Conservation (phyloP, 2,329 filamentous ascomycete species). For the Colletotrichum sp. region DNA sequence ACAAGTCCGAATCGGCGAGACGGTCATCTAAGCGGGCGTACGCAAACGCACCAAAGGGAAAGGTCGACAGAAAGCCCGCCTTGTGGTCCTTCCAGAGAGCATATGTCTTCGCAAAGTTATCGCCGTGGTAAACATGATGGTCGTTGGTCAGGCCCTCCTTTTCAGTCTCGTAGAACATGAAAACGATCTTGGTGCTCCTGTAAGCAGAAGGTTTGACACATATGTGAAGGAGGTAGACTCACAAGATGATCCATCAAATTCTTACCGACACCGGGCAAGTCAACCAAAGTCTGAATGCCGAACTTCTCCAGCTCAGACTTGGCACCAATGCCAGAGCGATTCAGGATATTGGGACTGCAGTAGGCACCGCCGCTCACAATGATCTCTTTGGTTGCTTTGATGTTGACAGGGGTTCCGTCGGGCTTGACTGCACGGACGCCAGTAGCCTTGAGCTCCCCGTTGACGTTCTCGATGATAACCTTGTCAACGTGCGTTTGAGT, state of each 20-base stretch:
- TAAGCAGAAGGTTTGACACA: not conserved
- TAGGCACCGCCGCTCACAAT: conserved; percentile 53
- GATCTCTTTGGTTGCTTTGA: conserved; percentile 42
- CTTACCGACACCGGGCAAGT: conserved; percentile 54
- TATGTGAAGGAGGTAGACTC: conserved; percentile 10
- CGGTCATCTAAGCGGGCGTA: conserved; percentile 67
- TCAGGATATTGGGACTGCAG: conserved; percentile 55
- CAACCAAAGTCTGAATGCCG: conserved; percentile 43
- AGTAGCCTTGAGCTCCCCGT: conserved; percentile 44
- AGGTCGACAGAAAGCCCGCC: conserved; percentile 61
- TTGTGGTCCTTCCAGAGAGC: conserved; percentile 63
- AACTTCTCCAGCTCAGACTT: conserved; percentile 43
- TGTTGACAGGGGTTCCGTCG: conserved; percentile 36
- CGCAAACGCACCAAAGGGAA: conserved; percentile 68
- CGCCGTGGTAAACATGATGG: conserved; percentile 55
- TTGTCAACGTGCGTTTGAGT: conserved; percentile 57
- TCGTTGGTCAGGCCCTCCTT: conserved; percentile 59
- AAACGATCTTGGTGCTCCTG: conserved; percentile 45
- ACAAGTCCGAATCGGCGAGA: conserved; percentile 57
- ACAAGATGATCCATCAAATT: conserved; percentile 56
- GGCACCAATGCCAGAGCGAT: conserved; percentile 57
- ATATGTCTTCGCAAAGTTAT: conserved; percentile 55
- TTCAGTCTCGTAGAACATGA: conserved; percentile 66
- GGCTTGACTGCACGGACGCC: conserved; percentile 45
- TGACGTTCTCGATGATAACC: conserved; percentile 44